Evolutionary conservation across 225 moss, liverwort and hornwort genomes (phyloP).

Genomic region (Antitrichia curtipendula): DNA sequence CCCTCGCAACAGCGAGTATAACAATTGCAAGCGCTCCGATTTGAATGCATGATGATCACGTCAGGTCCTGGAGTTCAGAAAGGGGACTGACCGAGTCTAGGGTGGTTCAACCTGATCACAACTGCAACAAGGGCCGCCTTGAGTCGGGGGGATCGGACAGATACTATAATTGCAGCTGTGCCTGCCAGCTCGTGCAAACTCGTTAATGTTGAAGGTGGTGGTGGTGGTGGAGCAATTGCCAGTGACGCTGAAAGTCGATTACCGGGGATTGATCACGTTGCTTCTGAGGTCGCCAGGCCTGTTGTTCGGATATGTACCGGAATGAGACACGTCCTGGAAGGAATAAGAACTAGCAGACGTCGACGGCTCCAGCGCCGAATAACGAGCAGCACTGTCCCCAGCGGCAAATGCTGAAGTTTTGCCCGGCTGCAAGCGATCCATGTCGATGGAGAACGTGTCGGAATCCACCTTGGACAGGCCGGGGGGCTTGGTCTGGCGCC

Average conservation of each 20-base stretch:
- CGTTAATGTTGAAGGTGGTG: neutral
- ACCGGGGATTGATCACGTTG: neutral
- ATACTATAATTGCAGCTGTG: neutral
- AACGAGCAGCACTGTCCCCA: neutral
- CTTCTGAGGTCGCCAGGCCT: neutral
- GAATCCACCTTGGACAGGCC: neutral
- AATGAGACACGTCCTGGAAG: neutral
- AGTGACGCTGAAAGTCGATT: neutral
- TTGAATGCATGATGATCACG: neutral
- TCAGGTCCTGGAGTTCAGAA: neutral
- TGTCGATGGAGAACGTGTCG: constrained; percentile 24
- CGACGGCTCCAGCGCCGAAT: neutral
- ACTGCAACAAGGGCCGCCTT: neutral
- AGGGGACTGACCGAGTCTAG: neutral
- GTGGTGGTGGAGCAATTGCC: neutral
- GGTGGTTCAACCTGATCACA: neutral
- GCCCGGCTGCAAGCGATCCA: neutral
- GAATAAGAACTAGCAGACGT: neutral
- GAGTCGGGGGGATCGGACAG: no score
- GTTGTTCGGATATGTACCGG: neutral
- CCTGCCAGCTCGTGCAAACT: neutral
- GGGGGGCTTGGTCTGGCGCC: constrained; percentile 22
- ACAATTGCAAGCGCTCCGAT: neutral
- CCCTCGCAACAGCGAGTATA: neutral
- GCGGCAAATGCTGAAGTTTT: neutral